Base-by-base conservation (phyloP, 768 basidiomycete genomes). In the Tephrocybe rancida region DNA sequence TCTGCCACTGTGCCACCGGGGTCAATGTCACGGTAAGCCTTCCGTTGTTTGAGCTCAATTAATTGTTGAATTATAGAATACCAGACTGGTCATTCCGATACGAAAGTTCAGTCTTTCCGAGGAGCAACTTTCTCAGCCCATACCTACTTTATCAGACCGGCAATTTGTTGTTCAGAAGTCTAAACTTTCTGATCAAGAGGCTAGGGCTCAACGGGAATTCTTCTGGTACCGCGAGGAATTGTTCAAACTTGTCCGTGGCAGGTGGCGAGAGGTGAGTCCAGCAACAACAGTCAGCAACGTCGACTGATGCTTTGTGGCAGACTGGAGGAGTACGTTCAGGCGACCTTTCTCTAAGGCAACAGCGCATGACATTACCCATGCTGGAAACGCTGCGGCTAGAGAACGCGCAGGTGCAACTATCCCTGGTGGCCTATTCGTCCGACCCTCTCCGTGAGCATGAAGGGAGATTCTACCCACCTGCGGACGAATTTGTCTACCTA, bases 151-250 rank as follows among this genome's bases (percentile, higher is more conserved):
- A 34, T 88, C 92, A 13, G 87, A 93, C 55, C 80, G 93, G 24
- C 97, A 99, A 65, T 98, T 95, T 67, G 85, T 98, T 16, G 88
- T 97, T 0, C 80, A 87, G 22, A 90, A 90, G 60, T 83, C 87
- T 4, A 80, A 74, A 44, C 70, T 90, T 53, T 80, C 86, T 1
- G 65, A 70, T 10, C 72, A 69, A 41, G 87, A 92, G 59, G 80
- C 88, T 55, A 76, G 74, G 38, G 64, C 76, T 9, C 88, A 93
- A 65, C 79, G 85, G 34, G 90, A 94, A 64, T 66, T 95, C 14
- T 99, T 98, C 73, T 99, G 97, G 97, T 96, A 97, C 67, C 80
- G 95, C 30, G 95, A 99, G 67, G 85, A 88, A 57, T 71, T 99
- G 9, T 81, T 98, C 62, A 82, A 82, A 42, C 70, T 73, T 45